Evolutionary conservation across 1,284 basidiomycete genomes (phyloP).

Genomic region (Athelia psychrophila): DNA sequence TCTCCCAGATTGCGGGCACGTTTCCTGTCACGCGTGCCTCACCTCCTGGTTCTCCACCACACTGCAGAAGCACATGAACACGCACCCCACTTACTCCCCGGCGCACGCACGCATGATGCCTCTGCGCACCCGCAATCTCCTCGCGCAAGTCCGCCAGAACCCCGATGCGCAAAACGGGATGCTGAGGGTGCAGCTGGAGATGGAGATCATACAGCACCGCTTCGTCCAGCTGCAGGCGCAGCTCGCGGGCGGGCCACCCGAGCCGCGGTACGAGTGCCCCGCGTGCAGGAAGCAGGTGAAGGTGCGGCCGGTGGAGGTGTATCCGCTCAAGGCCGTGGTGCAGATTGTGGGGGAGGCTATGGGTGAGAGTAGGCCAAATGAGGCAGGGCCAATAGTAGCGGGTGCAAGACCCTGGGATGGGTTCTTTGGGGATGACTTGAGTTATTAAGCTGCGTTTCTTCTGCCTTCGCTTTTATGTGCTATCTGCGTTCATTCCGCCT

Average conservation of each 20-base stretch:
- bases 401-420: constrained; percentile 43
- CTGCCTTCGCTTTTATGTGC: no score
- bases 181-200: constrained; percentile 13
- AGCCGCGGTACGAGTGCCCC: constrained; percentile 62
- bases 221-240: no score
- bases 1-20: constrained; percentile 64
- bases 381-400: constrained; percentile 7
- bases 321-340: constrained; percentile 54
- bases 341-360: constrained; percentile 40
- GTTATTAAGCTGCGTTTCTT: background rate
- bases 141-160: background rate
- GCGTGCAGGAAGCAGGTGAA: constrained; percentile 52
- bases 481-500: no score
- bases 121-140: background rate
- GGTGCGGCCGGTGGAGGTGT: constrained; percentile 54
- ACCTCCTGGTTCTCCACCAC: constrained; percentile 62
- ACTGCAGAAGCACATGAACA: constrained; percentile 43
- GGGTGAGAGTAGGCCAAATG: constrained; percentile 44
- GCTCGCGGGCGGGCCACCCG: constrained; percentile 19
- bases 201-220: constrained; percentile 22
- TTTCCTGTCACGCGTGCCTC: constrained; percentile 62
- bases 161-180: constrained; percentile 26
- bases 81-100: constrained; percentile 43
- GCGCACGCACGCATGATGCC: constrained; percentile 16
- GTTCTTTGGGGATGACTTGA: constrained; percentile 36